Evolutionary conservation across 352 stramenopile genomes (phyloP).

Genomic region (Thalassiosira delicatula): DNA sequence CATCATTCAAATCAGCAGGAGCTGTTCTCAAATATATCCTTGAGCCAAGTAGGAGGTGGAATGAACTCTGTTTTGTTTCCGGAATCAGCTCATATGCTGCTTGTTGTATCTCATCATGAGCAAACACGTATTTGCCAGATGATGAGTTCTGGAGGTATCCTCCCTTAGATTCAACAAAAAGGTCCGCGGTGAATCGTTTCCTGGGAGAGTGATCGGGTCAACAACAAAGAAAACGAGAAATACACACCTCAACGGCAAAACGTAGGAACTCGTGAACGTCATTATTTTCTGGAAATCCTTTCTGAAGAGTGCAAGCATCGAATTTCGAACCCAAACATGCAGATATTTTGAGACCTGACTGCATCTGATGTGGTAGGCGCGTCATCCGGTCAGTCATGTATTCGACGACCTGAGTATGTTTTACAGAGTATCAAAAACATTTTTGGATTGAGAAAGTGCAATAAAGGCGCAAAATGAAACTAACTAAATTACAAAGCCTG

Average conservation of each 20-base stretch:
- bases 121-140: constrained; percentile 27
- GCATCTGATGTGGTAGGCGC: not conserved
- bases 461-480: too few relatives aligned
- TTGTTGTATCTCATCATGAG: constrained; percentile 49
- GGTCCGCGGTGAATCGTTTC: too few relatives aligned
- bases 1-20: constrained; percentile 41
- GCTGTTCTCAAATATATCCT: constrained; percentile 55
- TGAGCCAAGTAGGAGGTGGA: constrained; percentile 69
- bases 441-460: too few relatives aligned
- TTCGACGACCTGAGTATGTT: too few relatives aligned
- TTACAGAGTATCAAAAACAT: too few relatives aligned
- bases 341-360: constrained; percentile 26
- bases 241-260: constrained; percentile 27
- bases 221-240: too few relatives aligned
- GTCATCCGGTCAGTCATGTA: not conserved
- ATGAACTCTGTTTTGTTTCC: constrained; percentile 30
- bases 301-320: constrained; percentile 31
- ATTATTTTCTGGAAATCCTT: constrained; percentile 6
- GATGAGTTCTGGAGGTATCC: not conserved
- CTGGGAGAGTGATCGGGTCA: too few relatives aligned
- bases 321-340: constrained; percentile 47
- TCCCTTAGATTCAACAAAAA: too few relatives aligned
- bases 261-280: constrained; percentile 35
- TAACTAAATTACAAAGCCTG: too few relatives aligned
- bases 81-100: constrained; percentile 38